Conservation (phyloP, 2,329 filamentous ascomycete species). For the Dactylellina leptospora region DNA sequence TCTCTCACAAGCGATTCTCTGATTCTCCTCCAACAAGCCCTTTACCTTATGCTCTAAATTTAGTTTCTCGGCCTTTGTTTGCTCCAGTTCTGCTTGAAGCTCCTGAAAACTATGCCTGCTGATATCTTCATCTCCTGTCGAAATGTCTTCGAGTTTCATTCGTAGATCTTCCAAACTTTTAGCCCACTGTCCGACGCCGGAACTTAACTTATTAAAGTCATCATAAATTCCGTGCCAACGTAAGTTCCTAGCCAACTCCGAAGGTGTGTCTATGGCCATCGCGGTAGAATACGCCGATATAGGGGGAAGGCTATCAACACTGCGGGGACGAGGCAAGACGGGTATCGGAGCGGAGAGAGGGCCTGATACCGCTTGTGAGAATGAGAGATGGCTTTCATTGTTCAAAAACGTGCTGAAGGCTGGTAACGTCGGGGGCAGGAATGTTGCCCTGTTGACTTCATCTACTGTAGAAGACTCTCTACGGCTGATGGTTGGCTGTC, state of each 20-base stretch:
- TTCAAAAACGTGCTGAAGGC: slow-evolving; percentile 20
- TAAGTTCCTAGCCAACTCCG: not conserved
- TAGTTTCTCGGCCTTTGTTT: slow-evolving; percentile 18
- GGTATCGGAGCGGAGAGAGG: not conserved
- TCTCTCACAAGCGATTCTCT: slow-evolving; percentile 9
- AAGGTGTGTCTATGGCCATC: slow-evolving; percentile 10
- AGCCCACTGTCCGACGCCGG: slow-evolving; percentile 12
- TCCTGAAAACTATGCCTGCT: slow-evolving; percentile 3
- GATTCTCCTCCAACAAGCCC: slow-evolving; percentile 16
- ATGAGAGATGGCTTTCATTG: not conserved
- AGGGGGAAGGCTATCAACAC: slow-evolving; percentile 4
- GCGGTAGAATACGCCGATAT: not conserved
- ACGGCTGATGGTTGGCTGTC: not conserved
- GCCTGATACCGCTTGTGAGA: not conserved
- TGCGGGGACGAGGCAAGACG: not conserved
- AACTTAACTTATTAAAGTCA: slow-evolving; percentile 1
- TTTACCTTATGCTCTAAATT: slow-evolving; percentile 5
- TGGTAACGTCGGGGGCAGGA: slow-evolving; percentile 5
- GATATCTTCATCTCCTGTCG: slow-evolving; percentile 12
- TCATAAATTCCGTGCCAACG: slow-evolving; percentile 13
- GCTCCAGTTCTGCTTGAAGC: slow-evolving; percentile 8
- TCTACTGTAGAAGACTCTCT: slow-evolving; percentile 10
- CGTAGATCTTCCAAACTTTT: slow-evolving; percentile 8
- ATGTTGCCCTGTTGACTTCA: not conserved
- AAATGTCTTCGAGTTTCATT: slow-evolving; percentile 17